Conservation (phyloP, 2,329 filamentous ascomycete species). For the Clarireedia paspali region DNA sequence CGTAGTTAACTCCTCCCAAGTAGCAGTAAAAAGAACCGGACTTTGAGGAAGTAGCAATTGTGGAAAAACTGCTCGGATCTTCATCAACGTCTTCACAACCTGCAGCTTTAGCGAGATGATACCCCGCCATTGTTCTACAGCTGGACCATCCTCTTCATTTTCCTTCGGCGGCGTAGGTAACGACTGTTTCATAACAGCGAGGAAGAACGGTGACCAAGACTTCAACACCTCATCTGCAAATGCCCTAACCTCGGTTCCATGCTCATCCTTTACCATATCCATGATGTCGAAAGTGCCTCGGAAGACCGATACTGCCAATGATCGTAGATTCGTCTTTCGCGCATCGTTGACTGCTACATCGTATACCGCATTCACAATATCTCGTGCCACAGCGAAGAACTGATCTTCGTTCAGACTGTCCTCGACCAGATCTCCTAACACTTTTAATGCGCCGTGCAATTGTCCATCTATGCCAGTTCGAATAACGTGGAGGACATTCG, state of each 20-base stretch:
- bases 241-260: constrained; percentile 74
- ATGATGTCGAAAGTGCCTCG: constrained; percentile 87
- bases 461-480: constrained; percentile 68
- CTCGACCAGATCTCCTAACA: constrained; percentile 83
- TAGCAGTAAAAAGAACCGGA: constrained; percentile 71
- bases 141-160: constrained; percentile 48
- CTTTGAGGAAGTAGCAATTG: constrained; percentile 76
- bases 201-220: constrained; percentile 86
- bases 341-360: constrained; percentile 70
- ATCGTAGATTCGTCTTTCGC: constrained; percentile 68
- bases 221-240: constrained; percentile 83
- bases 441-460: constrained; percentile 81
- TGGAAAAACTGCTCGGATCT: constrained; percentile 78
- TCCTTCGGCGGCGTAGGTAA: constrained; percentile 54
- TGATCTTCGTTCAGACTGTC: constrained; percentile 90
- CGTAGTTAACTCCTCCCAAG: constrained; percentile 79
- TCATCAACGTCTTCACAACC: constrained; percentile 87
- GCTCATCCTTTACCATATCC: constrained; percentile 93
- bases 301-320: constrained; percentile 84
- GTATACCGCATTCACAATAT: constrained; percentile 78
- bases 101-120: constrained; percentile 84
- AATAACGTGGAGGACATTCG: constrained; percentile 70
- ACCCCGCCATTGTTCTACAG: constrained; percentile 65
- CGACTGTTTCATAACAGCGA: constrained; percentile 65
- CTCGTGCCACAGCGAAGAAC: constrained; percentile 82